Conservation (phyloP, 148 eudicot species). For the Vaccinium corymbosum region DNA sequence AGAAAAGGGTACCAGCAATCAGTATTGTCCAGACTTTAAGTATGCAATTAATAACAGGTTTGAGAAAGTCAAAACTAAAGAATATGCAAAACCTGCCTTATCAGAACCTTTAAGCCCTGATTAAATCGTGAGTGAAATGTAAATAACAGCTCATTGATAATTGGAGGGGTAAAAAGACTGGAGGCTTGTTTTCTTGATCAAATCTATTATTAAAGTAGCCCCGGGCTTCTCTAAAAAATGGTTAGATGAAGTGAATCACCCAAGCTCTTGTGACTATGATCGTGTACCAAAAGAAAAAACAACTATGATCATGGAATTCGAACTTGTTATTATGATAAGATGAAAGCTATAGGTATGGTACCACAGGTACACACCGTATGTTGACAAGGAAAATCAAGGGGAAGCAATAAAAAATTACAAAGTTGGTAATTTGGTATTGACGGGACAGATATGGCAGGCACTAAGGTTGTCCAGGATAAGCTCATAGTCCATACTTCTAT, state of each 20-base stretch:
- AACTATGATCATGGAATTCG: no score
- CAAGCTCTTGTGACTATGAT: no score
- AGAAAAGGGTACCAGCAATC: conserved; percentile 11
- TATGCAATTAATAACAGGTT: not conserved
- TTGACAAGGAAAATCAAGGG: not conserved
- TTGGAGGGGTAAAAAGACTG: not conserved
- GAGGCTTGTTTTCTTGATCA: not conserved
- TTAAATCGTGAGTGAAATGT: not conserved
- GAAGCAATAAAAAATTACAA: not conserved
- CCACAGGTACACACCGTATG: not conserved
- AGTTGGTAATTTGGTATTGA: not conserved
- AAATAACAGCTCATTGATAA: not conserved
- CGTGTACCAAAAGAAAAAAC: no score
- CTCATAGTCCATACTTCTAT: not conserved
- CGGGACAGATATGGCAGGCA: not conserved
- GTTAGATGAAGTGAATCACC: no score
- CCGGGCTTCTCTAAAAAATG: no score
- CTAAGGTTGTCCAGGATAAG: not conserved
- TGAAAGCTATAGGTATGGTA: not conserved
- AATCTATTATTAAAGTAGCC: not conserved
- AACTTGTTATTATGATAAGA: no score
- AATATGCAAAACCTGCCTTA: not conserved
- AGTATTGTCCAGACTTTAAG: not conserved
- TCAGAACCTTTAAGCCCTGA: not conserved
- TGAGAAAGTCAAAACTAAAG: not conserved